Percentiles rank a stretch among this genome's conserved stretches.
Evolutionary conservation across 495 filamentous ascomycete genomes (phyloP).

Genomic region (Cetradonia linearis): DNA sequence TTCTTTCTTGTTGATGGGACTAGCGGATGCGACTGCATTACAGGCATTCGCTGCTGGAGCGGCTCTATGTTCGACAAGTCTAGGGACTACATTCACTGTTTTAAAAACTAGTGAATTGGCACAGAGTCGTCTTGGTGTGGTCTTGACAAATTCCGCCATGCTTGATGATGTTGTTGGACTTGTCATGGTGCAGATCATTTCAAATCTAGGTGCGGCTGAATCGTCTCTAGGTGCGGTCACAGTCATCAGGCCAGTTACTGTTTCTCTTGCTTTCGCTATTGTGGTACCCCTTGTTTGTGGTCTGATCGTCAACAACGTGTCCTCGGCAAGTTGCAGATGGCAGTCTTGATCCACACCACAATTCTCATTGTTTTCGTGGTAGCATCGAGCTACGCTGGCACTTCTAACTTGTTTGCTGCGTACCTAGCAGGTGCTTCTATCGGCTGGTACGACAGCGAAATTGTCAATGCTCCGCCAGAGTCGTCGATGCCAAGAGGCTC

Average conservation of each 20-base stretch:
- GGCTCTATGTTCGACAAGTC: constrained; percentile 62
- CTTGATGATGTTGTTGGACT: constrained; percentile 75
- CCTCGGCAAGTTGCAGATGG: background rate
- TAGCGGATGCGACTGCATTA: constrained; percentile 34
- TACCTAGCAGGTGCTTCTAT: constrained; percentile 55
- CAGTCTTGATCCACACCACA: constrained; percentile 33
- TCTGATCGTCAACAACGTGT: constrained; percentile 28
- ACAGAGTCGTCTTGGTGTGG: constrained; percentile 54
- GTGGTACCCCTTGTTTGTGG: constrained; percentile 37
- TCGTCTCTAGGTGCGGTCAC: constrained; percentile 34
- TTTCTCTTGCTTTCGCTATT: constrained; percentile 47
- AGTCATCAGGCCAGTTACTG: constrained; percentile 48
- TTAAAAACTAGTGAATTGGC: constrained; percentile 47
- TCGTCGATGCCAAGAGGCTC: background rate
- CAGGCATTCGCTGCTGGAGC: constrained; percentile 69
- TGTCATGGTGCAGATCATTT: constrained; percentile 64
- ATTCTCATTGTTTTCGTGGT: constrained; percentile 46
- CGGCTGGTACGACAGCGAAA: constrained; percentile 42
- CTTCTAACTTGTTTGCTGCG: constrained; percentile 60
- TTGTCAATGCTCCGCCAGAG: background rate
- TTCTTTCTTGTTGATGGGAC: constrained; percentile 47
- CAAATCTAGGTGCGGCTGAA: constrained; percentile 35
- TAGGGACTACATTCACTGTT: constrained; percentile 73
- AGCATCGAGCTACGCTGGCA: constrained; percentile 51
- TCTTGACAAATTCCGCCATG: constrained; percentile 65